Evolutionary conservation across 2,329 filamentous ascomycete genomes (phyloP), one percentile per base, ranked within the genome.

Genomic region (Diplodia corticola): DNA sequence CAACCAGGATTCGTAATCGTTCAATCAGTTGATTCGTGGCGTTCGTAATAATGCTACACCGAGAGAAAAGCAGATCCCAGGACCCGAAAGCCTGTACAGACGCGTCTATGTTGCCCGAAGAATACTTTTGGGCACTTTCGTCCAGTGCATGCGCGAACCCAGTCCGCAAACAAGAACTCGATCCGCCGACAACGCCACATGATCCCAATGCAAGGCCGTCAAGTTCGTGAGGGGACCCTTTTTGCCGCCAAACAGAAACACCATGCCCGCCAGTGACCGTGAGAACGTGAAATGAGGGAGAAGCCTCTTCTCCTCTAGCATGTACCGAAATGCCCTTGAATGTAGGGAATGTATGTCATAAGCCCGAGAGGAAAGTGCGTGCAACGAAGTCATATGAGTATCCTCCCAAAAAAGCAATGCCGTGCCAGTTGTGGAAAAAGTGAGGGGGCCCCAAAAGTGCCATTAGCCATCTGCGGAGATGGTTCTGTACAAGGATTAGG

Each of bases 301-400:
- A 44, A 5, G 3, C 4, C 10, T 35, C 17, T 13, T 28, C 26
- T 28, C 40, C 26, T 30, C 44, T 12, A 49, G 44, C 40, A 61
- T 61, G 44, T 49, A 61, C 57, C 57, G 26, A n/a, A 13, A 61
- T 48, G 55, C 9, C 55, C 37, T 30, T n/a, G 37, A 30, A 60
- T 46, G 22, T 60, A 46, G 24, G 37, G 40, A 49, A 35, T 57
- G 33, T 61, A 35, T 61, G 40, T 59, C 24, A 61, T 49, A 13
- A 35, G 57, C 26, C 57, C 57, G 13, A 49, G 57, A 49, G 57
- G 57, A 59, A 46, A 59, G 10, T 48, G 55, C 55, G 35, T 48
- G 40, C 40, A 48, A 61, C 28, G 57, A 49, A 61, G 26, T 49
- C 26, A 26, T 7, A 24, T 20, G 17, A 44, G 22, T 35, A 35